A percentile compares a stretch with the other conserved stretches of the same genome.
Evolutionary conservation across 73 alveolate genomes (phyloP).

Genomic region (Paramecium sonneborni): DNA sequence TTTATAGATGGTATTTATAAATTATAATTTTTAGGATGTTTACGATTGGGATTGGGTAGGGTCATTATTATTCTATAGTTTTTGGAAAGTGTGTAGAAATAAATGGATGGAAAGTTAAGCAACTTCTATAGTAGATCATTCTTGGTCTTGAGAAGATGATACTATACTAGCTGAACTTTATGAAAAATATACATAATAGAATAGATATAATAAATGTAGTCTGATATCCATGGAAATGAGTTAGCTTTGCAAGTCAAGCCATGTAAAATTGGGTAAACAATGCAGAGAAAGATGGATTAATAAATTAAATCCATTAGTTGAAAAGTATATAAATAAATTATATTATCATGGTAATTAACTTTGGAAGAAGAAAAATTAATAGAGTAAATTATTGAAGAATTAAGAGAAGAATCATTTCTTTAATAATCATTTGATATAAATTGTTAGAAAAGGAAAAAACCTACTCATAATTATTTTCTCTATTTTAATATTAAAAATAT

Average conservation of each 20-base stretch:
- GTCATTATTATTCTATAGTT: background rate
- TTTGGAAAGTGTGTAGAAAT: conserved; percentile 37
- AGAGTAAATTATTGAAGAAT: background rate
- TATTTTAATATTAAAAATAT: too few species aligned
- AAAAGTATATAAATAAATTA: background rate
- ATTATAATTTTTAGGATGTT: background rate
- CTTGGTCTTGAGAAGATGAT: conserved; percentile 48
- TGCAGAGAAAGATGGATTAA: conserved; percentile 52
- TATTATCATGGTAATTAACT: background rate
- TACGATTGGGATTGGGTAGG: conserved; percentile 9
- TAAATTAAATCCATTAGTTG: background rate
- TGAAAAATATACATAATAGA: background rate
- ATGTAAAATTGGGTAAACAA: conserved; percentile 13
- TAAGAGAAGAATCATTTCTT: background rate
- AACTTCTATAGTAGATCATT: background rate
- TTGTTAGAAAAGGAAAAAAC: background rate
- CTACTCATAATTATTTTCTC: too few species aligned
- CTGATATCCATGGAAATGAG: background rate
- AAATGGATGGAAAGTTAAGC: background rate
- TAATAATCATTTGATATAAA: background rate
- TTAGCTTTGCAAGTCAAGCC: background rate
- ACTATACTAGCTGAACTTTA: background rate
- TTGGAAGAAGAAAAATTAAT: background rate
- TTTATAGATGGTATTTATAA: background rate
- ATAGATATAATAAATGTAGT: conserved; percentile 25